A percentile compares a stretch with the other conserved stretches of the same genome.
Evolutionary conservation across 1,139 yeast genomes (phyloP).

Genomic region (Zygoascus sp.): DNA sequence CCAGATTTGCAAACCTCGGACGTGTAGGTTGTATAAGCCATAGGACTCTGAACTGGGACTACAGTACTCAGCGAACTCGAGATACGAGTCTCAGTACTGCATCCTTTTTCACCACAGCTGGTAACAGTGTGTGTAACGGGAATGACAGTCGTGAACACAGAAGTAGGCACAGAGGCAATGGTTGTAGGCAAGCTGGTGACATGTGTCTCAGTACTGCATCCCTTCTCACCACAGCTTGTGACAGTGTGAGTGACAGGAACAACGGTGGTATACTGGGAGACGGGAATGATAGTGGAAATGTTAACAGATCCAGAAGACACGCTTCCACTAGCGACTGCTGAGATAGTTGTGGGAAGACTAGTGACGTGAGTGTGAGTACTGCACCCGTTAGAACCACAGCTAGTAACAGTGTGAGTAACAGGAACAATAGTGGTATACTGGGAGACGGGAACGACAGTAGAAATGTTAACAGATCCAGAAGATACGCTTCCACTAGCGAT

Average conservation of each 20-base stretch:
- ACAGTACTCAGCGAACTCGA: background rate
- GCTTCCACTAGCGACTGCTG: too few relatives aligned
- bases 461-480: too few relatives aligned
- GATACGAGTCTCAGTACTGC: background rate
- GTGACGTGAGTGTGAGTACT: background rate
- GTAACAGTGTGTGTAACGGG: constrained; percentile 5
- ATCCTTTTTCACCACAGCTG: background rate
- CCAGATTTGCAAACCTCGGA: background rate
- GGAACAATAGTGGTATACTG: background rate
- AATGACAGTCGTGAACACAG: background rate
- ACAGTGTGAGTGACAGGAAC: background rate
- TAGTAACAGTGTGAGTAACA: background rate
- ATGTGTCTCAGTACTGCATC: constrained; percentile 1
- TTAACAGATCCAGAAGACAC: too few relatives aligned
- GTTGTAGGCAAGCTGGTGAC: constrained; percentile 2
- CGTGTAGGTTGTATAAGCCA: background rate
- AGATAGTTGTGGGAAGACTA: background rate
- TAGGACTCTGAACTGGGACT: background rate
- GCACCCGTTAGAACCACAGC: background rate
- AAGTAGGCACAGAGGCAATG: background rate
- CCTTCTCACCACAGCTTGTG: constrained; percentile 1
- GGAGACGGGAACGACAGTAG: background rate
- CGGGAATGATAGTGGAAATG: background rate
- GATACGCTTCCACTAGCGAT: too few relatives aligned
- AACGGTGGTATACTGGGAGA: background rate